Evolutionary conservation across 1,139 yeast species (phyloP).

Genomic region (Geotrichum bryndzae): DNA sequence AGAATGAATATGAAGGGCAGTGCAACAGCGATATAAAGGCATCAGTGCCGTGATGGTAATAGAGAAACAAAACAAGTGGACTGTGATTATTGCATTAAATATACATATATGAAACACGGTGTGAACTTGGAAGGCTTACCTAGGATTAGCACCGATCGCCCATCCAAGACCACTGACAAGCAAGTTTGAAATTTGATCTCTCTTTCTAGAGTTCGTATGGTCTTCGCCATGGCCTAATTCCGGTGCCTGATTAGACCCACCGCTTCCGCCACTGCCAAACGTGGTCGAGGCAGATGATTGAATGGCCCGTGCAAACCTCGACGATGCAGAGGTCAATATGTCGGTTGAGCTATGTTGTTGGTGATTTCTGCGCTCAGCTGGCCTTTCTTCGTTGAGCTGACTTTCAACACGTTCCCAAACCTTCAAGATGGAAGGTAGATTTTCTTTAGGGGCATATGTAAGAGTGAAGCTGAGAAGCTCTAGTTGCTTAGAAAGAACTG

Average conservation of each 20-base stretch:
- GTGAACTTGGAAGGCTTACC: background rate
- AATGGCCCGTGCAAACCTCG: conserved; percentile 25
- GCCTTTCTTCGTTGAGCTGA: conserved; percentile 2
- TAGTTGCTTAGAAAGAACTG: conserved; percentile 38
- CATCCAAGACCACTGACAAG: conserved; percentile 57
- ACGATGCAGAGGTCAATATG: conserved; percentile 8
- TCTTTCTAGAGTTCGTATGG: conserved; percentile 23
- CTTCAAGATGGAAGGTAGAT: conserved; percentile 30
- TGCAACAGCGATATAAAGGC: too few relatives aligned
- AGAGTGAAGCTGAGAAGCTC: conserved; percentile 43
- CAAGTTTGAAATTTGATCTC: conserved; percentile 48
- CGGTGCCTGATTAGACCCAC: background rate
- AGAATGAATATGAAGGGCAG: too few relatives aligned
- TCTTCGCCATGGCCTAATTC: conserved; percentile 21
- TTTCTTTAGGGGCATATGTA: conserved; percentile 35
- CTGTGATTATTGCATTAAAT: background rate
- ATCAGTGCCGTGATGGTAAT: too few relatives aligned
- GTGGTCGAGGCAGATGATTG: conserved; percentile 25
- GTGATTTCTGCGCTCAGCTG: background rate
- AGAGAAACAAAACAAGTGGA: too few relatives aligned
- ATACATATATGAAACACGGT: background rate
- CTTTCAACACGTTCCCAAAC: conserved; percentile 33
- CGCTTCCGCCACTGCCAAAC: conserved; percentile 8
- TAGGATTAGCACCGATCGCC: conserved; percentile 55
- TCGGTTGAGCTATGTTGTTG: background rate